Base-by-base conservation (phyloP, 2,329 filamentous ascomycete genomes). In the Botrytis porri region DNA sequence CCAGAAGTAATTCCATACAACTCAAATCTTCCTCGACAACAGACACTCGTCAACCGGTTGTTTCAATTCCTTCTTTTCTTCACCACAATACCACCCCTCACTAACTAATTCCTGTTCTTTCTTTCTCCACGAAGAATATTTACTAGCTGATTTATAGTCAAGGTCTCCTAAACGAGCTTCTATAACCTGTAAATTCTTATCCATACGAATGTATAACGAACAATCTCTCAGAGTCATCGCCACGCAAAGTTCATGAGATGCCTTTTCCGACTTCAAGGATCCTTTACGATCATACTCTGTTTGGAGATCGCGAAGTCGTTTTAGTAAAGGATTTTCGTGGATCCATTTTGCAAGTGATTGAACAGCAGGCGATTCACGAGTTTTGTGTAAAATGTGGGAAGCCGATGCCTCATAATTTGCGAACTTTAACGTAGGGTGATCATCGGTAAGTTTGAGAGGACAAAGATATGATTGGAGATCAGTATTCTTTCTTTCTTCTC, bases 191-290 rank as follows among this genome's bases (percentile, higher is more conserved):
- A 82, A 18, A 12, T 74, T 71, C 20, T 63, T 75, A 4, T 82
- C 82, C 72, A 94, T 86, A 78, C 88, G 88, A 59, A 93, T 84
- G 79, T 91, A 94, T 77, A 93, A 87, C 5, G 92, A 93, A 80
- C 93, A 94, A 83, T 96, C 93, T 67, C 93, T 85, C 76, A 96
- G 81, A 5, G 93, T 95, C 93, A 95, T 95, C 72, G 92, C 92
- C 10, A 93, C 84, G 20, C 88, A 86, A 74, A 92, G 89, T 41
- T 86, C 83, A 67, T 67, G 65, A 8, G 18, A 82, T 80, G 51
- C 86, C 81, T 4, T 81, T 79, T 6, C 79, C 74, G 73, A 74
- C 1, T 70, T 60, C 7, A 81, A 60, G 4, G 79, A 77, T 0
- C 81, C 82, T 5, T 76, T 57, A 0, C 71, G 75, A 65, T 82